Percentiles rank a stretch among this genome's conserved stretches.
These are phyloP conservation scores for Pseudozyma sp. DNA, from an alignment of 1,284 basidiomycete genomes.

Conservation along the genomic window DNA sequence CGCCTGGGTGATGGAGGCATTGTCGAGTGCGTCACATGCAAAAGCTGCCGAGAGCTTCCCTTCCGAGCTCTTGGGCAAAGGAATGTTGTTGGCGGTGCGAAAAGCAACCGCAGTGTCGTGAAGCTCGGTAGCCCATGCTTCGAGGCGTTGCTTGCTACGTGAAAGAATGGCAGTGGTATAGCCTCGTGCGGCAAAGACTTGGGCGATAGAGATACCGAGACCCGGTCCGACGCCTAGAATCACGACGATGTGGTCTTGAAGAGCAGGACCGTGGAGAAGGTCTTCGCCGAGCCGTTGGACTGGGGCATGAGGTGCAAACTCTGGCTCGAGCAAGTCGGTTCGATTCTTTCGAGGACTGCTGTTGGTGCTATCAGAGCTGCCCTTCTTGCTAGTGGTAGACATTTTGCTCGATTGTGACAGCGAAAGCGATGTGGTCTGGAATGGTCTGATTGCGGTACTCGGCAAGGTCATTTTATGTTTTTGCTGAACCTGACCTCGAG, in stretches of 20 bases:
- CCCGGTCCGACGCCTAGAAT: conserved; percentile 60
- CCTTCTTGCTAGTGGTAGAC: not conserved
- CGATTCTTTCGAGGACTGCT: conserved; percentile 26
- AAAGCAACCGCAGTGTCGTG: conserved; percentile 26
- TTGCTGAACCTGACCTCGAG: too few species aligned
- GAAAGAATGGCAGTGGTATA: conserved; percentile 58
- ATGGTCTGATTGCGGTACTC: too few species aligned
- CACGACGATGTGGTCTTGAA: conserved; percentile 47
- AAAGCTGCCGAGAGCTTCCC: conserved; percentile 43
- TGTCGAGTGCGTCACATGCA: conserved; percentile 54
- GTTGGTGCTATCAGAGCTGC: not conserved
- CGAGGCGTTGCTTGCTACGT: conserved; percentile 43
- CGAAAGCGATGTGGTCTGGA: not conserved
- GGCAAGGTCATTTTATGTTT: too few species aligned
- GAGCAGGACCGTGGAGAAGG: conserved; percentile 44
- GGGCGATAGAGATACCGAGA: conserved; percentile 51
- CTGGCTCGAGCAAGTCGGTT: conserved; percentile 39
- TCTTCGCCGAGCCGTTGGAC: conserved; percentile 38
- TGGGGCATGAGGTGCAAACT: conserved; percentile 30
- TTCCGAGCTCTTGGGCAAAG: not conserved
- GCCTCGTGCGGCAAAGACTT: conserved; percentile 50
- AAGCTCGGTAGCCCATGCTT: conserved; percentile 38
- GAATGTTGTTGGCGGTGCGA: conserved; percentile 9
- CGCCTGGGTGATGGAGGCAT: conserved; percentile 26
- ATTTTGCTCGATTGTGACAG: not conserved